A percentile compares a stretch with the other conserved stretches of the same genome.
Conservation (phyloP, 2,329 filamentous ascomycete genomes). For the Penicillium capsulatum region DNA sequence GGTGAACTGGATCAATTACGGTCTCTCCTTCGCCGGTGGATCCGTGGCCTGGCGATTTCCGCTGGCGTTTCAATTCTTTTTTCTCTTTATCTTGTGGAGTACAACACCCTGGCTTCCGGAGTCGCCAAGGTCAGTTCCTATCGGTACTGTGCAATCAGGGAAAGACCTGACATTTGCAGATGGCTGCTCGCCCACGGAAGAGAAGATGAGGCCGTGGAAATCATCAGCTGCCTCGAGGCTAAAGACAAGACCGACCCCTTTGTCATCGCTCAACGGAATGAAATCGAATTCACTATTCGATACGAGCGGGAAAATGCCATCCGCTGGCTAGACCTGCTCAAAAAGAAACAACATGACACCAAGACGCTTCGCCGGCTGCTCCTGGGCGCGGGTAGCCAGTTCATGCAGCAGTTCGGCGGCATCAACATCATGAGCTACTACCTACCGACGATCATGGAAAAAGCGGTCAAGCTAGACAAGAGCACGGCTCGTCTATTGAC, state of each 20-base stretch:
- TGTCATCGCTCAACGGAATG: conserved; percentile 42
- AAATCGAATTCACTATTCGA: conserved; percentile 48
- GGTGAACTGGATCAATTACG: conserved; percentile 52
- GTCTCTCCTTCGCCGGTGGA: conserved; percentile 46
- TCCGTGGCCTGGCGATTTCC: conserved; percentile 45
- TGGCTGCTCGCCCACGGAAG: conserved; percentile 45
- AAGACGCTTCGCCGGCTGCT: conserved; percentile 15
- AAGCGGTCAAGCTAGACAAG: conserved; percentile 38
- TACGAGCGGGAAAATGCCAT: conserved; percentile 51
- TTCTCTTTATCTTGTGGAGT: conserved; percentile 45
- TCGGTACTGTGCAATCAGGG: too few species aligned
- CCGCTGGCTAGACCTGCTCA: conserved; percentile 48
- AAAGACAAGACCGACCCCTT: conserved; percentile 45
- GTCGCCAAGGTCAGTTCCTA: conserved; percentile 17
- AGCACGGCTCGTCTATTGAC: conserved; percentile 42
- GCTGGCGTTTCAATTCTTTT: conserved; percentile 49
- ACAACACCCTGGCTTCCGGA: conserved; percentile 39
- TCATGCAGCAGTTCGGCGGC: conserved; percentile 19
- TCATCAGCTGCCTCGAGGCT: conserved; percentile 48
- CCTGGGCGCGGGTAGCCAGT: conserved; percentile 15
- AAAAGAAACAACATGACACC: conserved; percentile 16
- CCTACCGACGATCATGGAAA: conserved; percentile 40
- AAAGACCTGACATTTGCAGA: too few species aligned
- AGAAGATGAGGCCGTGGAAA: conserved; percentile 46
- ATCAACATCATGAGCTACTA: conserved; percentile 22